Percentiles rank a stretch among this genome's conserved stretches.
Evolutionary conservation across 2,329 filamentous ascomycete genomes (phyloP).

Genomic region (Aspergillus sojae): DNA sequence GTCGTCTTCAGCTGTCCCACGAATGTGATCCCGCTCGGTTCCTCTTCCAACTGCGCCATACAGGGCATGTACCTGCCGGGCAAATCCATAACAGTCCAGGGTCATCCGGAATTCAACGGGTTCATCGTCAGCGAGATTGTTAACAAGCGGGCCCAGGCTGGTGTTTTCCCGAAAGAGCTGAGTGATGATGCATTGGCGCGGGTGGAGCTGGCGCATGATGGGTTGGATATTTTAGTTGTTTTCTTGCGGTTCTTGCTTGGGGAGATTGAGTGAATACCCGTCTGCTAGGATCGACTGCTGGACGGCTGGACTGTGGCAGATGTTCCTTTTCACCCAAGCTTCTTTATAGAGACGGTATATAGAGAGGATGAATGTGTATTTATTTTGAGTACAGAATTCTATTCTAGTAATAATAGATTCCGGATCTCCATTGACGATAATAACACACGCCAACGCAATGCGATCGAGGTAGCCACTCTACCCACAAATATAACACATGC

Average conservation of each 20-base stretch:
- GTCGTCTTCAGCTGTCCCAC: conserved; percentile 67
- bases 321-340: background rate
- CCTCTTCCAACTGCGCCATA: conserved; percentile 68
- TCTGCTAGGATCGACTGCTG: background rate
- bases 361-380: background rate
- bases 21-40: conserved; percentile 65
- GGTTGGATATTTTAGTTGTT: conserved; percentile 70
- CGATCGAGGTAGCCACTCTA: too few relatives aligned
- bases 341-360: background rate
- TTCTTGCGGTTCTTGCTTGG: conserved; percentile 79
- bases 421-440: background rate
- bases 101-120: conserved; percentile 80
- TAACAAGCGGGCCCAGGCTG: conserved; percentile 63
- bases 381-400: background rate
- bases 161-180: conserved; percentile 70
- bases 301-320: background rate
- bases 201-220: conserved; percentile 72
- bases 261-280: conserved; percentile 1
- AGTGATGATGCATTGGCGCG: conserved; percentile 70
- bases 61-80: conserved; percentile 75
- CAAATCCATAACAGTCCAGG: conserved; percentile 75
- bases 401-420: background rate
- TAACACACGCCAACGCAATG: background rate
- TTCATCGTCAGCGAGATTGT: conserved; percentile 72
- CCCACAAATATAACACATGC: background rate